phyloP scores from a whole-genome alignment of 2,329 filamentous ascomycete genomes.

The Rhexocercosporidium sp. region DNA sequence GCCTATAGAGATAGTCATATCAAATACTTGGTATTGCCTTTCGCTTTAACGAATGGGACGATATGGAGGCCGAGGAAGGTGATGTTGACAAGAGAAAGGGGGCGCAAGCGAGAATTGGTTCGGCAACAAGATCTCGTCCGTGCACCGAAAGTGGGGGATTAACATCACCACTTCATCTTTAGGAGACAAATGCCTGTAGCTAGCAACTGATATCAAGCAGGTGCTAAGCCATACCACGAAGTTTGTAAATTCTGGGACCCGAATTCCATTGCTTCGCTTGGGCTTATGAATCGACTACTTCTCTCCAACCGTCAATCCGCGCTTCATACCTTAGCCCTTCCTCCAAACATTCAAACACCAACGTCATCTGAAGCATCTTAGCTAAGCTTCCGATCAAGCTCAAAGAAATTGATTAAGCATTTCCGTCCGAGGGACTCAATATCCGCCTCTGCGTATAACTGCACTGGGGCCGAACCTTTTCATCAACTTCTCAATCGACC shows the following conservation, averaged over 20 bases:
- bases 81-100: conserved; percentile 52
- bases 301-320: neutral
- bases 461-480: neutral
- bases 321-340: neutral
- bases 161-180: neutral
- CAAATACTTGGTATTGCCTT: no score
- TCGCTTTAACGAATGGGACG: no score
- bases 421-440: neutral
- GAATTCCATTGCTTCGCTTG: neutral
- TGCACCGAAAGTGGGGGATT: conserved; percentile 2
- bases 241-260: neutral
- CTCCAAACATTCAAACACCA: neutral
- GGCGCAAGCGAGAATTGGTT: neutral
- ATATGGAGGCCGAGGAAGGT: conserved; percentile 46
- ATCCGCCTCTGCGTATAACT: neutral
- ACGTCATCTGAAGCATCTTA: neutral
- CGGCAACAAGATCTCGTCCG: neutral
- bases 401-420: neutral
- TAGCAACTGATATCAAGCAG: neutral
- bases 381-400: neutral
- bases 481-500: neutral
- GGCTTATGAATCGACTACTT: neutral
- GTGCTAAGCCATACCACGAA: neutral
- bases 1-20: no score
- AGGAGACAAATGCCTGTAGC: neutral